These are phyloP conservation scores for Leccinum ochraceum DNA, from an alignment of 768 basidiomycete species.

Conservation along the genomic window DNA sequence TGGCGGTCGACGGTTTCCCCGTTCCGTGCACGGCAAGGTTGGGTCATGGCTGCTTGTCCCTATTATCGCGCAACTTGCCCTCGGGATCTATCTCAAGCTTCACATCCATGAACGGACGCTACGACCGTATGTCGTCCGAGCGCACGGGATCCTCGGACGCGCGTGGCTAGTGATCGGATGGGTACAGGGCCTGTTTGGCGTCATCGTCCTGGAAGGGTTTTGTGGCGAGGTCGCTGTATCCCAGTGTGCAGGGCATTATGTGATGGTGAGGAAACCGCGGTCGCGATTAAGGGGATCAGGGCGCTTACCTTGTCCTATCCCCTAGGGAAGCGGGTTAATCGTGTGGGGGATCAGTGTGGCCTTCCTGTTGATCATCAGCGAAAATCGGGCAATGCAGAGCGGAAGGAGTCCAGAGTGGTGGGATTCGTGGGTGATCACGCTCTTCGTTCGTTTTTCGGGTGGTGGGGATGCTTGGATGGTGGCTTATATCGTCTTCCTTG, in stretches of 20 bases:
- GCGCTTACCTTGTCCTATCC: not conserved
- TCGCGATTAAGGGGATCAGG: conserved; percentile 9
- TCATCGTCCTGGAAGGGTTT: conserved; percentile 70
- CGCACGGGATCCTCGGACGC: conserved; percentile 80
- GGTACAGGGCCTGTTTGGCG: conserved; percentile 91
- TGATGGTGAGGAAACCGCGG: conserved; percentile 50
- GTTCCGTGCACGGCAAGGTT: conserved; percentile 72
- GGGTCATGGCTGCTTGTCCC: conserved; percentile 55
- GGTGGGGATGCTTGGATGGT: not conserved
- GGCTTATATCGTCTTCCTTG: not conserved
- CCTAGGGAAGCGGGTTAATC: conserved; percentile 81
- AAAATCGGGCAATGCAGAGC: conserved; percentile 70
- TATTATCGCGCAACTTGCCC: conserved; percentile 60
- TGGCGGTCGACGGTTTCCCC: conserved; percentile 72
- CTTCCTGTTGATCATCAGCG: conserved; percentile 74
- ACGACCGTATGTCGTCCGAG: conserved; percentile 67
- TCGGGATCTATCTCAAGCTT: conserved; percentile 90
- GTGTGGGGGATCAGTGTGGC: conserved; percentile 83
- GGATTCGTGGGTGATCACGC: conserved; percentile 69
- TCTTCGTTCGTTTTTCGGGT: conserved; percentile 44
- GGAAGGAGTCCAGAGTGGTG: conserved; percentile 80
- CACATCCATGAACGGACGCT: conserved; percentile 81
- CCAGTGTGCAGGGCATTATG: conserved; percentile 88
- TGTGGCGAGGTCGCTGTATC: conserved; percentile 69
- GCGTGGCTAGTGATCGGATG: conserved; percentile 83